Base-by-base conservation (phyloP, 345 rosid species). In the Mangifera indica region DNA sequence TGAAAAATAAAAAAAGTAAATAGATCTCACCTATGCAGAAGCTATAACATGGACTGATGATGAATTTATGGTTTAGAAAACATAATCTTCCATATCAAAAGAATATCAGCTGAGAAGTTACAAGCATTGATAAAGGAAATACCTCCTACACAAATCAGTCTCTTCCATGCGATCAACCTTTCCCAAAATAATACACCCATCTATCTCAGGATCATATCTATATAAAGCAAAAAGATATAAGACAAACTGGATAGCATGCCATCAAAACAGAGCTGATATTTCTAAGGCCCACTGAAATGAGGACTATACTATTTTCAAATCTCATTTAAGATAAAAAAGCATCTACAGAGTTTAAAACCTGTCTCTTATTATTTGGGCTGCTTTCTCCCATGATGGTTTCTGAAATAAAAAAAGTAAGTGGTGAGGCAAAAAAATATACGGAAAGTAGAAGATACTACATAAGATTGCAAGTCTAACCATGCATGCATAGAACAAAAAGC, bases 351-450 rank as follows among this genome's bases (percentile, higher is more conserved):
- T 37, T 77, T 5, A 59, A 57, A 61, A 95, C 99, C 96, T 91
- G 79, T 93, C 90, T 79, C 84, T 87, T 67, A 92, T 80, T 76
- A 83, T 85, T 73, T 84, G 87, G 57, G 98, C 97, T 66, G 99
- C 91, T 71, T 87, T 95, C 84, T 95, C 99, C 99, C 99, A 95
- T 15, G 99, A 89, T 61, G 98, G 93, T 89, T 89, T 96, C 99
- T 96, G 91, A 74, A 58, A 86, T 59, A 67, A 63, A 34, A 63
- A 69, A 63, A 55, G 10, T n/a, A 74, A 37, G 42, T 37, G 42
- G 73, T 61, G 56, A 74, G 73, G 32, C 56, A 55, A 57, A 20
- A n/a, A 29, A 57, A 12, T 45, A 21, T 9, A 25, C 0, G 17
- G 37, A 63, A 15, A 40, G n/a, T 13, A 25, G 24, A 59, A 52